Percentiles rank a stretch among this genome's conserved stretches.
Conservation (phyloP, 148 eudicot genomes). For the Vaccinium corymbosum region DNA sequence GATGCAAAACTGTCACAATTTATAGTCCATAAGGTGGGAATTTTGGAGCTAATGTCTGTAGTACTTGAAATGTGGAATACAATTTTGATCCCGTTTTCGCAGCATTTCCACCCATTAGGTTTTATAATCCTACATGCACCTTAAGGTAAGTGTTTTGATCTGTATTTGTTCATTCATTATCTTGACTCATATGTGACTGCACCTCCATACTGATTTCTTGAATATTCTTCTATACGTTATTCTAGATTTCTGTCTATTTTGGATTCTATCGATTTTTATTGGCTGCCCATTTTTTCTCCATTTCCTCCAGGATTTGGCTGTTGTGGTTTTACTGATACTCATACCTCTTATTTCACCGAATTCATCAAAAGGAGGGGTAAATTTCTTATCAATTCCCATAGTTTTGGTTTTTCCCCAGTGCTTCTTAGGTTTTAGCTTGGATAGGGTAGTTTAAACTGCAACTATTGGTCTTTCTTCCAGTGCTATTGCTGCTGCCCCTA, state of each 20-base stretch:
- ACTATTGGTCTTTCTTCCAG: conserved; percentile 4
- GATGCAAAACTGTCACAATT: conserved; percentile 1
- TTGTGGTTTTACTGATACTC: conserved; percentile 95
- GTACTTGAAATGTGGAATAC: neutral
- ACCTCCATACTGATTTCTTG: conserved; percentile 11
- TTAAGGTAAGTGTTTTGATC: neutral
- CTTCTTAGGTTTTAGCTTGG: conserved; percentile 4
- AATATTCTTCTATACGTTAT: neutral
- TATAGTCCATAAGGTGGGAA: neutral
- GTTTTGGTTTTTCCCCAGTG: neutral
- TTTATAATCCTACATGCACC: neutral
- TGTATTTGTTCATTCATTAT: neutral
- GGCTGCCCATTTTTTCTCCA: conserved; percentile 4
- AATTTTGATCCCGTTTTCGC: neutral
- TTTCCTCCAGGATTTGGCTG: conserved; percentile 82
- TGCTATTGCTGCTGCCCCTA: conserved; percentile 13
- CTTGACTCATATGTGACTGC: neutral
- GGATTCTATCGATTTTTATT: neutral
- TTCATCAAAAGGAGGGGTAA: conserved; percentile 99
- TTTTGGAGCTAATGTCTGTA: neutral
- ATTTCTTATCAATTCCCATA: neutral
- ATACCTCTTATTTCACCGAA: conserved; percentile 96
- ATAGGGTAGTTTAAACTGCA: neutral
- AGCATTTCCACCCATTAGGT: neutral
- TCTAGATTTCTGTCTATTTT: conserved; percentile 7